Evolutionary conservation across 164 flowering plant genomes (phyloP).

Genomic region (Santalum album): DNA sequence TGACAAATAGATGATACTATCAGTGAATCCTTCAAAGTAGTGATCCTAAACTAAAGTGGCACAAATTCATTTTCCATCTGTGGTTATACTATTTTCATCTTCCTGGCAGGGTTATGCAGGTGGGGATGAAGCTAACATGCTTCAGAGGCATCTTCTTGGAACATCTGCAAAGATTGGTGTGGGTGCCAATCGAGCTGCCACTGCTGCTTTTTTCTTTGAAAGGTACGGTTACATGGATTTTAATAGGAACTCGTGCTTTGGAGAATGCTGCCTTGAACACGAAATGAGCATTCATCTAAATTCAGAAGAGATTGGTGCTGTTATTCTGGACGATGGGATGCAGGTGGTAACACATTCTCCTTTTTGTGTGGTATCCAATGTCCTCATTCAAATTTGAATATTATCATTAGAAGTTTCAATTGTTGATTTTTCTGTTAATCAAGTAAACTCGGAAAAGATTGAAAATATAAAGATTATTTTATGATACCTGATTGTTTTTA

Average conservation of each 20-base stretch:
- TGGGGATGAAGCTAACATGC: slow-evolving; percentile 92
- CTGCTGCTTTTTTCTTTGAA: slow-evolving; percentile 46
- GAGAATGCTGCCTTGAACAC: slow-evolving; percentile 9
- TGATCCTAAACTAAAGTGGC: no score
- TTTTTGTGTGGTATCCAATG: neutral
- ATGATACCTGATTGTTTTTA: no score
- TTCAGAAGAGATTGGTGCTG: slow-evolving; percentile 41
- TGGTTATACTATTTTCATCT: neutral
- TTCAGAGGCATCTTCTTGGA: slow-evolving; percentile 49
- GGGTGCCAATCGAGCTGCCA: slow-evolving; percentile 57
- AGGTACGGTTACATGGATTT: slow-evolving; percentile 39
- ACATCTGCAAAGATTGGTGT: slow-evolving; percentile 62
- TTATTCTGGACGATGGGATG: slow-evolving; percentile 90
- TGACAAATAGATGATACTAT: no score
- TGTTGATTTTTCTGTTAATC: neutral
- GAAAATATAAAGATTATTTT: no score
- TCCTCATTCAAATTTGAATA: neutral
- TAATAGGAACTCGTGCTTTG: slow-evolving; percentile 4
- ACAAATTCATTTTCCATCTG: no score
- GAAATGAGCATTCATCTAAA: slow-evolving; percentile 12
- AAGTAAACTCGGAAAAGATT: neutral
- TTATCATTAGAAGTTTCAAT: neutral
- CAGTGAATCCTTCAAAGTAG: no score
- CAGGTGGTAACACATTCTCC: slow-evolving; percentile 38
- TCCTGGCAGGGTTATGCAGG: slow-evolving; percentile 81